Base-by-base conservation (phyloP, 1,284 basidiomycete species). In the Cutaneotrichosporon cutaneum region DNA sequence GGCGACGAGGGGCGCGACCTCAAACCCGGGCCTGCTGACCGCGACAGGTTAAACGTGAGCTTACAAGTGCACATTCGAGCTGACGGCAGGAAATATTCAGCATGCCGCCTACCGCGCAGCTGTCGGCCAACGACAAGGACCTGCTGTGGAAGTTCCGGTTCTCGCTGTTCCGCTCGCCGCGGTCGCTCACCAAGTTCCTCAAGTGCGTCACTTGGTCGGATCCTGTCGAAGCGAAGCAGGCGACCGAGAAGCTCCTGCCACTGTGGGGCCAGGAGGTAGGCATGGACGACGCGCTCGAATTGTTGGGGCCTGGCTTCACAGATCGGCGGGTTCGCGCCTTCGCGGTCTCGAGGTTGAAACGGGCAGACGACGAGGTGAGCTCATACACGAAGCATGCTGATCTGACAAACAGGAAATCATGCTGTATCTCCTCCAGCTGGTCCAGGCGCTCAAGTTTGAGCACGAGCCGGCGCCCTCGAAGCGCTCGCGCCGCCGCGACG, bases 201-300 rank as follows among this genome's bases (percentile, higher is more conserved):
- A 98, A 95, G 79, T 94, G 93, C 32, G 96, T 99, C 30, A 94
- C 94, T 10, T 99, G 96, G 96, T 85, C 91, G 47, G 96, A 99
- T 75, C 86, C 89, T 0, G 90, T 90, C 3, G 96, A 99, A 80
- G 93, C 96, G 11, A 94, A 95, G 73, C 96, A 99, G 76, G 96
- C 95, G 0, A 94, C 97, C 2, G 95, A 99, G 75, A 92, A 95
- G 65, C 80, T 99, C 6, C 78, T 99, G 32, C 95, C 95, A 0
- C 88, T 94, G 76, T 99, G 95, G 96, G 76, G 76, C 0, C 93
- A 91, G 2, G 94, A 97, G 71, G 90, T 98, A 22, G 95, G 94
- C 64, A 91, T 92, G 18, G 94, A 97, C 69, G 96, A 99, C 76
- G 96, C 95, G 2, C 82, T 99, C 7, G 96, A 99, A 75, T 81